Percentiles rank a stretch among this genome's conserved stretches.
These are phyloP conservation scores for Hanseniaspora occidentalis DNA, from an alignment of 805 yeast species.

Conservation along the genomic window DNA sequence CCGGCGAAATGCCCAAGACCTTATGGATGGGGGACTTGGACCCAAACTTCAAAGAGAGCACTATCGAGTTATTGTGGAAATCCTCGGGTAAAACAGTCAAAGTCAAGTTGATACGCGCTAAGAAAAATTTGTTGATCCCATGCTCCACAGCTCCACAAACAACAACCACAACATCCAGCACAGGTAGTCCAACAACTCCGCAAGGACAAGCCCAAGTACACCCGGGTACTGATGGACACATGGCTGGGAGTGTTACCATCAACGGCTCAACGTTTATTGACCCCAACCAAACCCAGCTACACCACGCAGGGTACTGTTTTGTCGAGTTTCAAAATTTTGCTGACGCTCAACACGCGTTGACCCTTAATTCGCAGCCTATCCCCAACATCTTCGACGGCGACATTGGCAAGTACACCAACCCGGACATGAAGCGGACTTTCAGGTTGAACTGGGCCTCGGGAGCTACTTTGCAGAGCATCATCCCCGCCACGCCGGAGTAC, in stretches of 20 bases:
- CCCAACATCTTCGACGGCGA: slow-evolving; percentile 30
- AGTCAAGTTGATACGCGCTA: slow-evolving; percentile 54
- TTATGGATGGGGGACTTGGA: slow-evolving; percentile 86
- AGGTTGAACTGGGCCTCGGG: slow-evolving; percentile 79
- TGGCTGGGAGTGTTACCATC: slow-evolving; percentile 12
- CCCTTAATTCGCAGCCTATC: slow-evolving; percentile 50
- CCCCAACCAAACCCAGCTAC: slow-evolving; percentile 22
- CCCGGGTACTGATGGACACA: too few relatives aligned
- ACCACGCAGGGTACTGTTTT: slow-evolving; percentile 62
- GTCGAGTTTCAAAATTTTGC: slow-evolving; percentile 59
- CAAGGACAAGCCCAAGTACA: not conserved
- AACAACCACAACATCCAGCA: slow-evolving; percentile 23
- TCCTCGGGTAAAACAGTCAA: slow-evolving; percentile 41
- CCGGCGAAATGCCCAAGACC: slow-evolving; percentile 45
- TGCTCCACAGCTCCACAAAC: slow-evolving; percentile 22
- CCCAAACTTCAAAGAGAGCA: slow-evolving; percentile 62
- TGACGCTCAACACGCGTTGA: slow-evolving; percentile 57
- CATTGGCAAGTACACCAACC: slow-evolving; percentile 15
- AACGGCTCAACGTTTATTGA: slow-evolving; percentile 23
- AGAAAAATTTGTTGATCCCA: slow-evolving; percentile 24
- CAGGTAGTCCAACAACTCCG: slow-evolving; percentile 11
- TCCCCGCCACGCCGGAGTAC: slow-evolving; percentile 62
- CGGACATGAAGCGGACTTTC: slow-evolving; percentile 42
- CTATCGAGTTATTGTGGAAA: slow-evolving; percentile 48
- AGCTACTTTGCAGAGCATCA: slow-evolving; percentile 60